Percentiles rank a stretch among this genome's conserved stretches.
Conservation (phyloP, 352 stramenopile species). For the Globisporangium uncinulatum region DNA sequence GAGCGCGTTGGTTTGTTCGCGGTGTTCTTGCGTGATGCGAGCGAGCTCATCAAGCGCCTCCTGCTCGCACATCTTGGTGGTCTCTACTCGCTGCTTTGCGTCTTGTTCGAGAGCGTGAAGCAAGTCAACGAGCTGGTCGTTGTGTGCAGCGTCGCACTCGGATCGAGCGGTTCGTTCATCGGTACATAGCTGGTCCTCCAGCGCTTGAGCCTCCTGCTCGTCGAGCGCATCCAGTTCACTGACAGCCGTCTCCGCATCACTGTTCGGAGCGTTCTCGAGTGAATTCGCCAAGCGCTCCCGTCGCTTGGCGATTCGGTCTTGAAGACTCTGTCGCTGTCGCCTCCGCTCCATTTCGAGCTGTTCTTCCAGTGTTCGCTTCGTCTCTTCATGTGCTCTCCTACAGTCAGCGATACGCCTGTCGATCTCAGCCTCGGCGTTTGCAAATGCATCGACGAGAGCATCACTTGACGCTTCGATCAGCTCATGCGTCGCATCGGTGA, state of each 20-base stretch:
- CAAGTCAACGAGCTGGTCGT: neutral
- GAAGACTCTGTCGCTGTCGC: constrained; percentile 23
- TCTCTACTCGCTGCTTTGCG: constrained; percentile 11
- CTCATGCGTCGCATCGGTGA: constrained; percentile 15
- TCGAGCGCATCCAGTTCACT: constrained; percentile 5
- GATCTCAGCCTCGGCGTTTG: constrained; percentile 12
- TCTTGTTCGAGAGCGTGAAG: constrained; percentile 9
- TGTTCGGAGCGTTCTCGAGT: neutral
- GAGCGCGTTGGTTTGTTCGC: constrained; percentile 17
- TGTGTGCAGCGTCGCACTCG: neutral
- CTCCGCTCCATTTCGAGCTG: constrained; percentile 21
- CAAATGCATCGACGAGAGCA: constrained; percentile 13
- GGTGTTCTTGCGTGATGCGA: constrained; percentile 20
- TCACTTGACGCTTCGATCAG: constrained; percentile 10
- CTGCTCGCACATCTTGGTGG: constrained; percentile 10
- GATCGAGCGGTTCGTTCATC: constrained; percentile 1
- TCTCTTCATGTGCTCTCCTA: constrained; percentile 15
- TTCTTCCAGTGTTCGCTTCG: constrained; percentile 12
- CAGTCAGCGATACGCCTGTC: constrained; percentile 16
- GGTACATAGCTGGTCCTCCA: constrained; percentile 6
- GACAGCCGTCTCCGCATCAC: neutral
- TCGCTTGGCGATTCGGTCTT: constrained; percentile 20
- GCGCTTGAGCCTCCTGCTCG: neutral
- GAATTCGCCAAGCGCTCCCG: constrained; percentile 5
- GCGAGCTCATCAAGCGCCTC: constrained; percentile 23